Evolutionary conservation across 106 monocot species (phyloP), one percentile per base, ranked within the genome.

Genomic region (Allium sativum): DNA sequence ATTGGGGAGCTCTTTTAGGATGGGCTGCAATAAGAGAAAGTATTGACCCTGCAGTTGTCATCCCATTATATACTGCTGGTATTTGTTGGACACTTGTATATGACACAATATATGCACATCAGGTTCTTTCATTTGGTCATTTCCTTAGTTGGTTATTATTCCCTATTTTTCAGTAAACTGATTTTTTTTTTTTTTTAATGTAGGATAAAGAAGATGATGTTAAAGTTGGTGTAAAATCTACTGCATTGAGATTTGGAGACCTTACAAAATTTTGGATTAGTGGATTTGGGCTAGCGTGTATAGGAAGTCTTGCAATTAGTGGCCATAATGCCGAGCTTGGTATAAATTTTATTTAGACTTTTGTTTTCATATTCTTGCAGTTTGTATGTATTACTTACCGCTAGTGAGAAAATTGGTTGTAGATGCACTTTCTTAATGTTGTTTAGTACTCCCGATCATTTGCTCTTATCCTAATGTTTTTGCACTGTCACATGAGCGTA

Each of bases 101-200:
- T 73, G 98, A 98, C 71, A 92, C 98, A 44, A 92, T 98, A 64
- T 98, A 98, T 70, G 98, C 98, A 48, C 98, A 98, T 83, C 98
- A 98, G 88, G 92, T 98, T 54, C 7, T 68, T 44, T 19, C 57
- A 31, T 31, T 31, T 31, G 31, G 31, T 31, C 31, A 31, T 31
- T 31, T 31, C 5, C 31, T 31, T 31, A 31, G 31, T 31, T 31
- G 31, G 31, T 31, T 66, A 14, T 3, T 62, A 20, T 62, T 46
- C 42, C 14, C 53, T 55, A 11, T 45, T 61, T 7, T 16, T 60
- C 21, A 7, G 31, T 31, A 31, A 31, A 31, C 31, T 31, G 31
- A 31, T 31, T 31, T 1, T 31, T 31, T 3, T 31, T 31, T 31
- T 1, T 31, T 31, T 3, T 31, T 31, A 31, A 59, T 64, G 55